Percentiles rank a stretch among this genome's conserved stretches.
Evolutionary conservation across 352 stramenopile species (phyloP).

Genomic region (Phytophthora pinifolia): DNA sequence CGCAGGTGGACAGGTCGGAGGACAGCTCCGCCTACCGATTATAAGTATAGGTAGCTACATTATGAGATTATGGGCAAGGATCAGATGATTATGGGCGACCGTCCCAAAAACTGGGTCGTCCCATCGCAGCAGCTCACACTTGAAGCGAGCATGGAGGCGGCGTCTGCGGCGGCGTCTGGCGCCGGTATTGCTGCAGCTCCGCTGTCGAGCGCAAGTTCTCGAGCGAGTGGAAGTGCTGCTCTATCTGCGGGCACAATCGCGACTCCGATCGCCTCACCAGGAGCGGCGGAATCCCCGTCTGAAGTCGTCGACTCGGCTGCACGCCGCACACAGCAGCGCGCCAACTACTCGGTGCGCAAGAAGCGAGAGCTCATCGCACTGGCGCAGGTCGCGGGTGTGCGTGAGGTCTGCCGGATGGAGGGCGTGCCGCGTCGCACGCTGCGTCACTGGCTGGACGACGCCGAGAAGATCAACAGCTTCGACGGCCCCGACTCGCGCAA

Average conservation of each 20-base stretch:
- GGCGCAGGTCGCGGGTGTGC: conserved; percentile 34
- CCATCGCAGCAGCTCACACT: conserved; percentile 4
- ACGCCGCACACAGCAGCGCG: conserved; percentile 27
- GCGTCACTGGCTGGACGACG: conserved; percentile 44
- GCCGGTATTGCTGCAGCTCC: conserved; percentile 9
- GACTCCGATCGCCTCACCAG: conserved; percentile 14
- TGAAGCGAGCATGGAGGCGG: conserved; percentile 25
- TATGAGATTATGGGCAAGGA: too few species aligned
- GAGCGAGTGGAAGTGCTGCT: conserved; percentile 1
- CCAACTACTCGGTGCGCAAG: conserved; percentile 47
- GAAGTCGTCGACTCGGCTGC: conserved; percentile 10
- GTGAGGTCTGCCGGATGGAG: conserved; percentile 40
- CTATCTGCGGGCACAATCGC: conserved; percentile 1
- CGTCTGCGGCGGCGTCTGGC: conserved; percentile 8
- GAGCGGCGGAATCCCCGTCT: conserved; percentile 4
- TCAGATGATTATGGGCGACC: too few species aligned
- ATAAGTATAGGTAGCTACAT: too few species aligned
- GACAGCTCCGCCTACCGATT: too few species aligned
- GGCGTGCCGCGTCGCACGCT: conserved; percentile 39
- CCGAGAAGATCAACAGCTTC: conserved; percentile 49
- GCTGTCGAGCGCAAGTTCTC: conserved; percentile 1
- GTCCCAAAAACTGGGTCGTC: too few species aligned
- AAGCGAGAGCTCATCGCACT: conserved; percentile 48
- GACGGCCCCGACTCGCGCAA: conserved; percentile 38
- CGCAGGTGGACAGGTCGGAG: too few species aligned